Evolutionary conservation across 257 asterid species (phyloP).

Genomic region (Capsicum rhomboideum): DNA sequence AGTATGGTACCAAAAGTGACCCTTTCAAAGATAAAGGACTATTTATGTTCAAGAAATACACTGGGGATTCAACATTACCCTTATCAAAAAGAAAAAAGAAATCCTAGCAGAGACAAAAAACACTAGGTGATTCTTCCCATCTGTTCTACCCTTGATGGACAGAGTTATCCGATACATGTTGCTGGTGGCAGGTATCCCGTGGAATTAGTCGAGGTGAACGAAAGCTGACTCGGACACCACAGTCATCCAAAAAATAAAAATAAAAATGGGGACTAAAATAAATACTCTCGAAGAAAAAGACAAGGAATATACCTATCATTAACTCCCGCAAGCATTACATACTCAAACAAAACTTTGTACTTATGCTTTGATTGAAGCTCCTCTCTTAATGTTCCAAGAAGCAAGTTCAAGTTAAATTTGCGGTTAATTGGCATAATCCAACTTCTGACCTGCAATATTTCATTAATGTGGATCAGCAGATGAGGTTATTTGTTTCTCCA

Average conservation of each 20-base stretch:
- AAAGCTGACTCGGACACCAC: too few species aligned
- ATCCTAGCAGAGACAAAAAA: too few species aligned
- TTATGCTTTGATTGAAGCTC: slow-evolving; percentile 59
- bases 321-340: slow-evolving; percentile 96
- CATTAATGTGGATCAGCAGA: background rate
- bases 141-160: too few species aligned
- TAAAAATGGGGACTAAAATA: background rate
- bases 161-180: too few species aligned
- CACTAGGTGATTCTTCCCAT: too few species aligned
- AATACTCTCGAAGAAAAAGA: background rate
- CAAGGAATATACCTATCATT: slow-evolving; percentile 64
- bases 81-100: too few species aligned
- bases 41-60: background rate
- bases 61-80: too few species aligned
- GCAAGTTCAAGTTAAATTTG: slow-evolving; percentile 75
- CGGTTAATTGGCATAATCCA: slow-evolving; percentile 99
- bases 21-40: background rate
- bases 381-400: slow-evolving; percentile 83
- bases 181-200: too few species aligned
- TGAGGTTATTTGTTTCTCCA: background rate
- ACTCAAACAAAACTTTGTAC: slow-evolving; percentile 87
- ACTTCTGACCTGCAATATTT: slow-evolving; percentile 65
- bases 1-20: background rate
- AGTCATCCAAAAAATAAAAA: too few species aligned
- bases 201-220: too few species aligned